These are phyloP conservation scores for Alternaria longipes DNA, from an alignment of 2,329 filamentous ascomycete species.

Conservation along the genomic window DNA sequence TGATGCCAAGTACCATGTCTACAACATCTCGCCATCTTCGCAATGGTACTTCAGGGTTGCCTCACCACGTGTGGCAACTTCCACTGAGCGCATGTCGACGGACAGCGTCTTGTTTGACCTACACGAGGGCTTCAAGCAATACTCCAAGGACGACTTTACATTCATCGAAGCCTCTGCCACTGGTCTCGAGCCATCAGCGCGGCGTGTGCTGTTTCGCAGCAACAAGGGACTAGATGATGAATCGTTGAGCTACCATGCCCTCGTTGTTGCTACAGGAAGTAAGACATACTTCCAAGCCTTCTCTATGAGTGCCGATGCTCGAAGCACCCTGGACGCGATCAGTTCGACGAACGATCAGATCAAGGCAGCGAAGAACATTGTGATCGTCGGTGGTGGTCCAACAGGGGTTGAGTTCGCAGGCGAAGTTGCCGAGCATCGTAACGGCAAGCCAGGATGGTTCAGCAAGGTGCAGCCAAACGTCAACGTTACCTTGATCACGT, in stretches of 20 bases:
- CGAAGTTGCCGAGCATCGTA: constrained; percentile 56
- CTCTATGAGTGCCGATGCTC: constrained; percentile 51
- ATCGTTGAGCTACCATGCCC: constrained; percentile 60
- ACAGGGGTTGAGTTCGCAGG: constrained; percentile 61
- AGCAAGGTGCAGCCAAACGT: constrained; percentile 35
- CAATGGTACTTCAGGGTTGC: constrained; percentile 64
- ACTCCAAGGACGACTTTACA: constrained; percentile 57
- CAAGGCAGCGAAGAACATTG: constrained; percentile 53
- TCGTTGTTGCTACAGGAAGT: constrained; percentile 66
- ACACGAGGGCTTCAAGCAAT: constrained; percentile 60
- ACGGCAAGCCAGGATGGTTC: constrained; percentile 55
- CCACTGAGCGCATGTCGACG: constrained; percentile 57
- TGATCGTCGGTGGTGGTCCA: constrained; percentile 61
- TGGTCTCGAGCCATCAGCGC: constrained; percentile 54
- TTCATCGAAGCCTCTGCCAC: constrained; percentile 63
- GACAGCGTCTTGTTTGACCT: constrained; percentile 62
- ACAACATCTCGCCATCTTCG: constrained; percentile 63
- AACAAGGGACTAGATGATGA: constrained; percentile 32
- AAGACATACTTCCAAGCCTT: constrained; percentile 57
- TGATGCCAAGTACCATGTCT: constrained; percentile 59
- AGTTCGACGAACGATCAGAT: constrained; percentile 49
- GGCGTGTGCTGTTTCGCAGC: constrained; percentile 57
- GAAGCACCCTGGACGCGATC: constrained; percentile 41
- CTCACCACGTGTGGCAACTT: constrained; percentile 63
- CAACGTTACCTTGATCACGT: constrained; percentile 58